A percentile compares a stretch with the other conserved stretches of the same genome.
These are phyloP conservation scores for Botrytis sinoallii DNA, from an alignment of 2,329 filamentous ascomycete genomes.

Conservation along the genomic window DNA sequence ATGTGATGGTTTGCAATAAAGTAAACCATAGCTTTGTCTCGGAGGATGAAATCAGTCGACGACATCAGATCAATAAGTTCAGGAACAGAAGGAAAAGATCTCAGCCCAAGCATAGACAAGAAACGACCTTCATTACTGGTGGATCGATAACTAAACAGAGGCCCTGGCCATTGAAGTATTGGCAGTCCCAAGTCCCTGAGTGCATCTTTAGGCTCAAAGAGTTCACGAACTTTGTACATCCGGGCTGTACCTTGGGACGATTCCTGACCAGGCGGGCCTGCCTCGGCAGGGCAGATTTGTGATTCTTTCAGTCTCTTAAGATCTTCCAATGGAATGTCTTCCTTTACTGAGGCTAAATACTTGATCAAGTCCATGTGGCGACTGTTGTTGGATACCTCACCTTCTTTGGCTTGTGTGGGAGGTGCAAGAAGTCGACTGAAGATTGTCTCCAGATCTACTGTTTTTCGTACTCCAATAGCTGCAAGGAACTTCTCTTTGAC, in stretches of 20 bases:
- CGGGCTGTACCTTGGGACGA: constrained; percentile 49
- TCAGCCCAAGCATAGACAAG: constrained; percentile 68
- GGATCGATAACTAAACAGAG: constrained; percentile 59
- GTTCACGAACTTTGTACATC: constrained; percentile 70
- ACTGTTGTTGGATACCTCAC: constrained; percentile 59
- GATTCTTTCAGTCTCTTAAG: constrained; percentile 74
- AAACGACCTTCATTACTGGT: constrained; percentile 72
- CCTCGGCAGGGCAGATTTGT: constrained; percentile 78
- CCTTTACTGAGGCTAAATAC: constrained; percentile 84
- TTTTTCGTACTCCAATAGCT: constrained; percentile 87
- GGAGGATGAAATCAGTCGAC: constrained; percentile 53
- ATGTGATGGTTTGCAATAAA: constrained; percentile 76
- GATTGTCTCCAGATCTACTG: constrained; percentile 88
- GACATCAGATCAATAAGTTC: constrained; percentile 79
- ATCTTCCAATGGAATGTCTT: constrained; percentile 83
- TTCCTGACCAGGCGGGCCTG: constrained; percentile 54
- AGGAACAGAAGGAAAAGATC: constrained; percentile 64
- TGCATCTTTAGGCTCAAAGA: constrained; percentile 74
- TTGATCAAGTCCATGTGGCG: constrained; percentile 94
- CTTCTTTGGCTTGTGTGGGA: constrained; percentile 47
- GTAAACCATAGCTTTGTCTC: constrained; percentile 72
- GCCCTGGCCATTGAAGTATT: constrained; percentile 77
- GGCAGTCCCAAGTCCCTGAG: constrained; percentile 70
- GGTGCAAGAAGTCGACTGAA: constrained; percentile 78
- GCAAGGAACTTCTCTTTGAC: constrained; percentile 89